phyloP scores from a whole-genome alignment of 2,329 filamentous ascomycete genomes.

The Exophiala dermatitidis region DNA sequence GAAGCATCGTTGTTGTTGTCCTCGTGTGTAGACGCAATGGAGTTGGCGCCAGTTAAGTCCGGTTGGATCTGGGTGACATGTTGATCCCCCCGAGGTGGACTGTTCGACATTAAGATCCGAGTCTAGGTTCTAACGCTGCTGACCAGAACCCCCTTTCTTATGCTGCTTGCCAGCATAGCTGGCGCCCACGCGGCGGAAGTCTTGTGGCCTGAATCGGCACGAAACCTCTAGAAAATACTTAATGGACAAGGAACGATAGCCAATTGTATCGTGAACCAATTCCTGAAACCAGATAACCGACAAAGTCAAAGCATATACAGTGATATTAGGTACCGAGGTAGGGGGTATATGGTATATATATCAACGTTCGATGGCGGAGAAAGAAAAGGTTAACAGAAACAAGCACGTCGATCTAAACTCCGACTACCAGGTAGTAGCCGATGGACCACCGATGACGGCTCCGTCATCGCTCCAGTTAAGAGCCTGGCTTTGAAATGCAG shows the following conservation, averaged over 20 bases:
- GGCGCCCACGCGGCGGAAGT: not conserved
- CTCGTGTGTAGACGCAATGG: not conserved
- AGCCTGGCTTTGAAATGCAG: not conserved
- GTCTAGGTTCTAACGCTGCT: not conserved
- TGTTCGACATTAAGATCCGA: conserved; percentile 11
- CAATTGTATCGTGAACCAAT: too few relatives aligned
- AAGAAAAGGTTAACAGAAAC: not conserved
- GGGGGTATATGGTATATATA: not conserved
- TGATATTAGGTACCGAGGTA: too few relatives aligned
- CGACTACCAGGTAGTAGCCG: not conserved
- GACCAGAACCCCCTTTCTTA: not conserved
- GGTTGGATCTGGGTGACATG: conserved; percentile 2
- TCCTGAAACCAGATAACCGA: too few relatives aligned
- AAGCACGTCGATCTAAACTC: not conserved
- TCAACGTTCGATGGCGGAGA: not conserved
- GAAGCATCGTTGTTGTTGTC: not conserved
- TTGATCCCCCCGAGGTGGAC: conserved; percentile 1
- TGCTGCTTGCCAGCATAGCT: not conserved
- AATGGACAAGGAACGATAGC: too few relatives aligned
- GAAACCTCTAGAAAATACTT: too few relatives aligned
- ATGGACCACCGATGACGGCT: not conserved
- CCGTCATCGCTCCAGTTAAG: not conserved
- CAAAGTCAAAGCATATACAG: too few relatives aligned
- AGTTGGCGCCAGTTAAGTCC: not conserved
- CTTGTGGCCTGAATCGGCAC: too few relatives aligned